These are phyloP conservation scores for Rhypophila decipiens DNA, from an alignment of 495 filamentous ascomycete species.

Conservation along the genomic window DNA sequence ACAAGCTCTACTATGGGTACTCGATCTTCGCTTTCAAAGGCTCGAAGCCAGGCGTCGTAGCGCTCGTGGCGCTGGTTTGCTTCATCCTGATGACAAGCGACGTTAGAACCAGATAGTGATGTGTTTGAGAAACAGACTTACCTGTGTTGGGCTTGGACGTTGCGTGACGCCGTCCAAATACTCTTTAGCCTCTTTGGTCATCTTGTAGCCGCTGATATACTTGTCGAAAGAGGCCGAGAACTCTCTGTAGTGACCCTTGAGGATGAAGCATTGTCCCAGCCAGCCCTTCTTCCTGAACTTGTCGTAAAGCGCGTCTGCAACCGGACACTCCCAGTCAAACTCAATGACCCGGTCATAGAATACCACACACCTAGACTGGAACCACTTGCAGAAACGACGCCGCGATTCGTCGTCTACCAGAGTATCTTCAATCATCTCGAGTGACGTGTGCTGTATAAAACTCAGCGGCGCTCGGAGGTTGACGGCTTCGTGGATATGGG, in stretches of 20 bases:
- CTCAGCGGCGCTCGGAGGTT: conserved; percentile 39
- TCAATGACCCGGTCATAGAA: conserved; percentile 42
- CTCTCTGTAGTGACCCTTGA: conserved; percentile 45
- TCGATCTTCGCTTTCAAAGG: conserved; percentile 32
- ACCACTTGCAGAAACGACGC: conserved; percentile 39
- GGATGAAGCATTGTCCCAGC: conserved; percentile 38
- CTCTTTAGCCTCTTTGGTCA: conserved; percentile 33
- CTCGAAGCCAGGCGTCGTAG: conserved; percentile 33
- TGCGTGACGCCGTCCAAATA: conserved; percentile 34
- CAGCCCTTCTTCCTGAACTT: conserved; percentile 37
- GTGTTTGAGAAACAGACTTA: conserved; percentile 9
- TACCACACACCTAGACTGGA: conserved; percentile 37
- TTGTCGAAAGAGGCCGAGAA: conserved; percentile 40
- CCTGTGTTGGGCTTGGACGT: conserved; percentile 23
- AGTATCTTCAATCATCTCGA: conserved; percentile 44
- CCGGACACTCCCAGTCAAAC: conserved; percentile 40
- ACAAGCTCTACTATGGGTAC: conserved; percentile 27
- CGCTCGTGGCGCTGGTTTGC: conserved; percentile 15
- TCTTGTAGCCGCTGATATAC: conserved; percentile 36
- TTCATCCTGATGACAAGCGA: conserved; percentile 24
- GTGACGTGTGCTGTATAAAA: conserved; percentile 33
- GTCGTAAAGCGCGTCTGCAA: conserved; percentile 32
- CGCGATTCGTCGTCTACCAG: conserved; percentile 39
- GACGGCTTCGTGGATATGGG: conserved; percentile 41
- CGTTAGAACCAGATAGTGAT: neutral